Conservation (phyloP, 169 alveolate genomes). For the Blepharisma undulans region DNA sequence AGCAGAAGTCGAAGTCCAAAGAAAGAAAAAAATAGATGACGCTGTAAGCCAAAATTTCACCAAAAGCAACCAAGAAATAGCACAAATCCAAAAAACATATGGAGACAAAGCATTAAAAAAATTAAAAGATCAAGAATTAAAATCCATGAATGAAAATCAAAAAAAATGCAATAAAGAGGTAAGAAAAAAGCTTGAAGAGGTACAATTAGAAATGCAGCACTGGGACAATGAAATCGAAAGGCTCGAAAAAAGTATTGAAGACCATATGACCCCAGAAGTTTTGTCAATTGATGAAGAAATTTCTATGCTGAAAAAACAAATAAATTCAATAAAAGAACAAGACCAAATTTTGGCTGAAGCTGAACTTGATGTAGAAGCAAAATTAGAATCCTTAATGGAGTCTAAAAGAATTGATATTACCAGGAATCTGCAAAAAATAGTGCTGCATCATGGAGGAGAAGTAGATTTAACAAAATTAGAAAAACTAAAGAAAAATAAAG, state of each 20-base stretch:
- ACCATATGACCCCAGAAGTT: not conserved
- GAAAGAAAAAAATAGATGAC: slow-evolving; percentile 4
- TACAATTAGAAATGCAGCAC: not conserved
- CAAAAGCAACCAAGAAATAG: not conserved
- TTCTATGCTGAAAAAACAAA: not conserved
- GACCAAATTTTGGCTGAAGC: slow-evolving; percentile 5
- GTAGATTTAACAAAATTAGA: not conserved
- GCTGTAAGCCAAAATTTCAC: not conserved
- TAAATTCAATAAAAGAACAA: not conserved
- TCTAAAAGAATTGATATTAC: slow-evolving; percentile 6
- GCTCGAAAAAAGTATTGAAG: not conserved
- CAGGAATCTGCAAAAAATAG: not conserved
- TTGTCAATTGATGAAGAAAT: not conserved
- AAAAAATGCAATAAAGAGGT: not conserved
- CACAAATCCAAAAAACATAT: slow-evolving; percentile 13
- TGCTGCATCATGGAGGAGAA: not conserved
- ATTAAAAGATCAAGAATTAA: not conserved
- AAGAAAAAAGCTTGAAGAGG: slow-evolving; percentile 4
- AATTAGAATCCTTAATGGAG: slow-evolving; percentile 4
- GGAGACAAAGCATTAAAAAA: slow-evolving; percentile 26
- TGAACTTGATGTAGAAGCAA: slow-evolving; percentile 16
- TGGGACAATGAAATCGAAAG: slow-evolving; percentile 5
- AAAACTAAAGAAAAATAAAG: not conserved
- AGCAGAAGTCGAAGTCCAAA: not conserved
- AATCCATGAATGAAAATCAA: not conserved